These are phyloP conservation scores for Spathaspora sp. DNA, from an alignment of 805 yeast genomes.

Conservation along the genomic window DNA sequence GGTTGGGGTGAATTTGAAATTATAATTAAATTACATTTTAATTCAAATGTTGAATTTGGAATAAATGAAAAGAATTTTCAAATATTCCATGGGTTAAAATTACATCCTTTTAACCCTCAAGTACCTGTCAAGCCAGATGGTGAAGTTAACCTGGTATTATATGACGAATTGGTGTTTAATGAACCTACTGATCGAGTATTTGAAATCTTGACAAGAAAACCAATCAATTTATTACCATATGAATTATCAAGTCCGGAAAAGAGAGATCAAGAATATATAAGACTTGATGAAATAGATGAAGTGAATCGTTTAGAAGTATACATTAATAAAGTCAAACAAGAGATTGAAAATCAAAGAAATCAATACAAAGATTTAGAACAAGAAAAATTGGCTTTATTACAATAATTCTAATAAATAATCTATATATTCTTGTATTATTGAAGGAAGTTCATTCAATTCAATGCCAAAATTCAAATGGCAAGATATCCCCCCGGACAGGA, in stretches of 20 bases:
- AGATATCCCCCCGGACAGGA: not conserved
- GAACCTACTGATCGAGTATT: conserved; percentile 93
- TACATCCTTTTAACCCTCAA: conserved; percentile 76
- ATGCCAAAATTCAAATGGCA: conserved; percentile 6
- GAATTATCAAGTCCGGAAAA: conserved; percentile 29
- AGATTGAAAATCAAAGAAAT: conserved; percentile 37
- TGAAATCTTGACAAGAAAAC: conserved; percentile 66
- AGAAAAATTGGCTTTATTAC: conserved; percentile 36
- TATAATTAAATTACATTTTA: conserved; percentile 80
- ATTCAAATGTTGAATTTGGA: conserved; percentile 62
- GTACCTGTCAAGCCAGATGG: conserved; percentile 36
- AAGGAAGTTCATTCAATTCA: conserved; percentile 4
- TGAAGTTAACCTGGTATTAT: conserved; percentile 46
- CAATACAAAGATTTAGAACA: conserved; percentile 40
- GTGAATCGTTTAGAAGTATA: conserved; percentile 38
- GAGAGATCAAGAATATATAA: conserved; percentile 37
- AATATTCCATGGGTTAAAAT: conserved; percentile 82
- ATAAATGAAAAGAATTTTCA: conserved; percentile 79
- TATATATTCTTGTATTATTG: conserved; percentile 4
- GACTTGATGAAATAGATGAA: conserved; percentile 40
- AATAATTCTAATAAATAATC: conserved; percentile 25
- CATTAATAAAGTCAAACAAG: conserved; percentile 34
- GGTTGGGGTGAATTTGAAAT: conserved; percentile 99
- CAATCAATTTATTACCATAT: conserved; percentile 53
- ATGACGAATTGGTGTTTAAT: conserved; percentile 89